A percentile compares a stretch with the other conserved stretches of the same genome.
phyloP scores from a whole-genome alignment of 2,329 filamentous ascomycete genomes.

The Calonectria multiphialidica region DNA sequence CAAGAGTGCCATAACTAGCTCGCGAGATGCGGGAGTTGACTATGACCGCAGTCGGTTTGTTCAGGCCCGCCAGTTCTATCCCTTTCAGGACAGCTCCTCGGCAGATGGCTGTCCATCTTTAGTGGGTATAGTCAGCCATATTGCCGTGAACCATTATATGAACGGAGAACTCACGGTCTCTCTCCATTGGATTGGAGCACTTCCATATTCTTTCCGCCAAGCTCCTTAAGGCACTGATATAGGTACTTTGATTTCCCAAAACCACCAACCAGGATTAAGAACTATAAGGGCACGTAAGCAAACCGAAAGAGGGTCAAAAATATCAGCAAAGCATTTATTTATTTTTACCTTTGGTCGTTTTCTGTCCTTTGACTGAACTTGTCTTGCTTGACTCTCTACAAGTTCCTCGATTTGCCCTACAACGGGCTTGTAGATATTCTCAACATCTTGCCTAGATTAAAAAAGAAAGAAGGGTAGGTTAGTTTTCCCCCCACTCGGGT shows the following conservation, averaged over 20 bases:
- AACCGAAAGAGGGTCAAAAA: background rate
- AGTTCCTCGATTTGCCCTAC: conserved; percentile 37
- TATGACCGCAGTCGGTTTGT: conserved; percentile 18
- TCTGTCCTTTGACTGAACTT: conserved; percentile 34
- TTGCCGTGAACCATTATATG: background rate
- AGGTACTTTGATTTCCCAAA: conserved; percentile 52
- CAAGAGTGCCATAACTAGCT: conserved; percentile 43
- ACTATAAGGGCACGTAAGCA: conserved; percentile 38
- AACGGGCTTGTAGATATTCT: conserved; percentile 41
- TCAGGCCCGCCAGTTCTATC: conserved; percentile 21
- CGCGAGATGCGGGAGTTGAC: conserved; percentile 46
- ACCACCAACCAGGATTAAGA: conserved; percentile 54
- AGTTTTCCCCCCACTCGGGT: background rate
- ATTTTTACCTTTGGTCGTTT: conserved; percentile 45
- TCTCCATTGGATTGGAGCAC: conserved; percentile 48
- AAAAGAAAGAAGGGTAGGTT: background rate
- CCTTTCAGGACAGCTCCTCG: conserved; percentile 48
- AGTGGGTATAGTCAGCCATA: background rate
- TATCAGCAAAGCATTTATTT: background rate
- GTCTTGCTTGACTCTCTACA: conserved; percentile 44
- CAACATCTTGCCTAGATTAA: background rate
- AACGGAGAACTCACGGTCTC: conserved; percentile 48
- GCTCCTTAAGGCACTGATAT: conserved; percentile 33
- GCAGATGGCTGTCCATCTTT: conserved; percentile 51
- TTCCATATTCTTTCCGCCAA: conserved; percentile 24